Evolutionary conservation across 2,329 filamentous ascomycete species (phyloP).

Genomic region (Talaromyces sp.): DNA sequence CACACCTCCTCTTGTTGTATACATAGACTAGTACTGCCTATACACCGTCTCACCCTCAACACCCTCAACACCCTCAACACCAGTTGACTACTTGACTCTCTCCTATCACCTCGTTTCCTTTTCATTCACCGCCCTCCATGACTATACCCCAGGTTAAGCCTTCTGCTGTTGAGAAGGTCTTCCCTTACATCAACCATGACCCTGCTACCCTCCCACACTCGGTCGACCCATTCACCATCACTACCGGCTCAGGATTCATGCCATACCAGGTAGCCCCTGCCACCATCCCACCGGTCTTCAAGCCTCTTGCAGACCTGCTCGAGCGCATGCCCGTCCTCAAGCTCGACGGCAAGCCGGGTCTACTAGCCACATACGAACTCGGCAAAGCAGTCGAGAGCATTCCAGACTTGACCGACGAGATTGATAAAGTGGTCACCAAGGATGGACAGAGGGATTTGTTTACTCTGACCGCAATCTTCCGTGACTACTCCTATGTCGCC

Average conservation of each 20-base stretch:
- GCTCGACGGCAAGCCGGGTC: slow-evolving; percentile 65
- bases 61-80: slow-evolving; percentile 14
- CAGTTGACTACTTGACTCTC: not conserved
- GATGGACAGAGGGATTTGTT: slow-evolving; percentile 63
- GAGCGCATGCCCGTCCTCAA: slow-evolving; percentile 75
- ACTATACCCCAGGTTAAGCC: slow-evolving; percentile 27
- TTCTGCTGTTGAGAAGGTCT: slow-evolving; percentile 33
- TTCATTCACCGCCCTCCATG: slow-evolving; percentile 21
- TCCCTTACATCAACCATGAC: slow-evolving; percentile 42
- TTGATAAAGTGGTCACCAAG: slow-evolving; percentile 59
- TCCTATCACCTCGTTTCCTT: slow-evolving; percentile 5
- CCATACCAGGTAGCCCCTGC: slow-evolving; percentile 35
- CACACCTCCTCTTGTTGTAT: not conserved
- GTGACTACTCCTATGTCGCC: slow-evolving; percentile 87
- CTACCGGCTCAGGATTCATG: slow-evolving; percentile 41
- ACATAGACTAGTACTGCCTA: not conserved
- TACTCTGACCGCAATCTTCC: slow-evolving; percentile 78
- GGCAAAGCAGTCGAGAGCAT: slow-evolving; percentile 74
- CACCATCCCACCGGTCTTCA: slow-evolving; percentile 67
- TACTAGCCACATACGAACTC: slow-evolving; percentile 68
- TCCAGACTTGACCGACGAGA: slow-evolving; percentile 66
- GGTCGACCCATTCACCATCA: slow-evolving; percentile 45
- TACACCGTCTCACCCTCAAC: slow-evolving; percentile 5
- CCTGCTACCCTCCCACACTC: slow-evolving; percentile 35
- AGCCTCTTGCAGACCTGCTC: slow-evolving; percentile 65